Evolutionary conservation across 192 early-diverging fungal genomes (phyloP).

Genomic region (Phycomyces nitens): DNA sequence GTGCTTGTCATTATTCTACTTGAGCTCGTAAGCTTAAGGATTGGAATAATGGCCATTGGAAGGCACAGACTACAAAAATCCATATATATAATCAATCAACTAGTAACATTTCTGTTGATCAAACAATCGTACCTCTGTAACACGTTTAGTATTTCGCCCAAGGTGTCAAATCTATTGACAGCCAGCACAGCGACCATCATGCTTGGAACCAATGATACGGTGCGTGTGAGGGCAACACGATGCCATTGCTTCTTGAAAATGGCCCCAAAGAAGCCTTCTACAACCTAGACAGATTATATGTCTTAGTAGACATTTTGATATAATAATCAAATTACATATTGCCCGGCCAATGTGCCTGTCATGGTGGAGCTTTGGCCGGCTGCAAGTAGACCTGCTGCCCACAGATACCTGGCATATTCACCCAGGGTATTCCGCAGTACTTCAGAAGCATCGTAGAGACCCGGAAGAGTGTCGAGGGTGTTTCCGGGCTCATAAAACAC

Average conservation of each 20-base stretch:
- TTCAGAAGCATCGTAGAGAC: constrained; percentile 60
- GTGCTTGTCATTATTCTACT: constrained; percentile 41
- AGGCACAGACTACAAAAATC: constrained; percentile 45
- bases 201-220: constrained; percentile 61
- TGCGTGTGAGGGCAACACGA: constrained; percentile 56
- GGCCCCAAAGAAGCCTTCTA: constrained; percentile 78
- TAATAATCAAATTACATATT: constrained; percentile 53
- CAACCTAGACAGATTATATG: too few relatives aligned
- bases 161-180: constrained; percentile 53
- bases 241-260: constrained; percentile 60
- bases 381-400: constrained; percentile 77
- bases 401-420: constrained; percentile 59
- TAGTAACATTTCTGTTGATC: not conserved
- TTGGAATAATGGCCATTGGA: constrained; percentile 61
- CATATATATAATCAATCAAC: too few relatives aligned
- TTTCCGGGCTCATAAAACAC: constrained; percentile 36
- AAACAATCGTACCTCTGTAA: constrained; percentile 46
- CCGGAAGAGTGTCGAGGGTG: constrained; percentile 38
- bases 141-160: constrained; percentile 68
- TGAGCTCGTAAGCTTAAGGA: constrained; percentile 58
- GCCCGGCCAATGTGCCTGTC: constrained; percentile 88
- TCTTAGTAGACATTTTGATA: too few relatives aligned
- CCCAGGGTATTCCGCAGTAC: constrained; percentile 60
- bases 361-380: constrained; percentile 85
- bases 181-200: constrained; percentile 62